Conservation (phyloP, 2,329 filamentous ascomycete species). For the Aureobasidium sp. region DNA sequence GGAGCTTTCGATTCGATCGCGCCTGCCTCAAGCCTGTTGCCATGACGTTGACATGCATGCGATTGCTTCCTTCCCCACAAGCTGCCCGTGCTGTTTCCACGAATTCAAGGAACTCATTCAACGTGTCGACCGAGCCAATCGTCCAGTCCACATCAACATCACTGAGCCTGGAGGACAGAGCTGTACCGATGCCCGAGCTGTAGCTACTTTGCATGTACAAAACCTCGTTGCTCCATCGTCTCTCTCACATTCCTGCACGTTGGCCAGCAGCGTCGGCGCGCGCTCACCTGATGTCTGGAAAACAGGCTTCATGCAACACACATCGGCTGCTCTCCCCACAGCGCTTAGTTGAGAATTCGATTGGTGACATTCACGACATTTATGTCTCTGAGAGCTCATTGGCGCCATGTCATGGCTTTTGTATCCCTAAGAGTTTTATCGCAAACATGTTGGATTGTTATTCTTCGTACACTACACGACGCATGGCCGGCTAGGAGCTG, state of each 20-base stretch:
- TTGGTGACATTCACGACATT: background rate
- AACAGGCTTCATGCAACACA: constrained; percentile 10
- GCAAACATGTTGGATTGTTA: background rate
- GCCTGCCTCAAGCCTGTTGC: background rate
- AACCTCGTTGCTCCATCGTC: background rate
- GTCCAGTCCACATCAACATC: background rate
- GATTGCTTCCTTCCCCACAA: constrained; percentile 8
- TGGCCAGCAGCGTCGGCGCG: background rate
- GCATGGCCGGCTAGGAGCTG: background rate
- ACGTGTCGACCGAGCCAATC: background rate
- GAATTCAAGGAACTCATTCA: background rate
- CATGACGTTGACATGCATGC: constrained; percentile 5
- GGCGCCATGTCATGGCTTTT: background rate
- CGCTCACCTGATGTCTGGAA: constrained; percentile 4
- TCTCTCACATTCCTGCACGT: background rate
- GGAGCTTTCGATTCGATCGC: constrained; percentile 12
- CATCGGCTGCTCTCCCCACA: constrained; percentile 3
- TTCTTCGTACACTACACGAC: background rate
- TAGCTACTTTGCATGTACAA: background rate
- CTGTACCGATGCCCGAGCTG: background rate
- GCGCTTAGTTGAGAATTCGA: constrained; percentile 5
- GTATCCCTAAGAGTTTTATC: background rate
- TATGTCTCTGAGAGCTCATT: background rate
- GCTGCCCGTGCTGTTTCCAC: constrained; percentile 2
- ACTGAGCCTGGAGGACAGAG: background rate